Evolutionary conservation across 441 rosid genomes (phyloP), one percentile per base, ranked within the genome.

Genomic region (Pelargonium myrrhifolium): DNA sequence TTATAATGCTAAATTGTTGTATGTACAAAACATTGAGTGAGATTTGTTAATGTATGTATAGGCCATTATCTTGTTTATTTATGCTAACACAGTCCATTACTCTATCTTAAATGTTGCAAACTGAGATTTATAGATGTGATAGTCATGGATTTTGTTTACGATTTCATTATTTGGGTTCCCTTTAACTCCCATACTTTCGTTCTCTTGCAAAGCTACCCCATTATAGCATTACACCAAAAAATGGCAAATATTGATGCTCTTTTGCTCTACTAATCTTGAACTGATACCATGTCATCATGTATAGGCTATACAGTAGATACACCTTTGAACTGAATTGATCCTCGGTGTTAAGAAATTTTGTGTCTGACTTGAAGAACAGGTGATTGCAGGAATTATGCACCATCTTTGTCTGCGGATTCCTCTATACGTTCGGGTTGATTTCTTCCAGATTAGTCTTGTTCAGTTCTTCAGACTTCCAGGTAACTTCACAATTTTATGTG

Each of bases 371-470:
- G 61, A 55, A 53, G 17, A 53, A 20, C 55, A 70, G 67, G 68
- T 70, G 9, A 64, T 70, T 18, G 55, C 55, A 17, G 67, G 72
- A 39, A 21, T 49, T 14, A 63, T 69, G 47, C 62, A 35, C 20
- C 47, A 17, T 21, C 68, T 70, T 51, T 39, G 51, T 49, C 62
- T 70, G 6, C 26, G 20, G 63, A 70, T 69, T 63, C 62, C 72
- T 62, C 67, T 62, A 12, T 63, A 51, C 20, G 62, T 63, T 17
- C 26, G 62, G 49, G 66, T 69, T 62, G 72, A 69, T 59, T 40
- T 15, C 51, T 7, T 69, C 62, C 72, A 62, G 35, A 62, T 69
- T 20, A 62, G 49, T 62, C 61, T 69, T 69, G 14, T 9, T 69
- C 62, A 49, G 21, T 69, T 49, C 37, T 49, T 12, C 39, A 37